A percentile compares a stretch with the other conserved stretches of the same genome.
Evolutionary conservation across 495 filamentous ascomycete genomes (phyloP).

Genomic region (Penicillium robsamsonii): DNA sequence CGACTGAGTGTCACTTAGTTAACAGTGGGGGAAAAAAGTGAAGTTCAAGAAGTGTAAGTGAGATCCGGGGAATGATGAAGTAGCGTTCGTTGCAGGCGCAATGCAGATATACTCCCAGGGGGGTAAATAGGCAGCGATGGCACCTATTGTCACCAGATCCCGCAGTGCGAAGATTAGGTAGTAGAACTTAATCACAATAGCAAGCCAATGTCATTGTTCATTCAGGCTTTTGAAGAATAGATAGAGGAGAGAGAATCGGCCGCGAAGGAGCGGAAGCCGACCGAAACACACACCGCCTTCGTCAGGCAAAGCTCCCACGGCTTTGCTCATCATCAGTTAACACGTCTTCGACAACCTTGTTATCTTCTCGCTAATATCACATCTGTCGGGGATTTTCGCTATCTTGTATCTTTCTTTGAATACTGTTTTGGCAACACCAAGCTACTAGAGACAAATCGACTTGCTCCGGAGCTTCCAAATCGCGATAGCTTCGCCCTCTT

Average conservation of each 20-base stretch:
- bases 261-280: conserved; percentile 22
- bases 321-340: conserved; percentile 11
- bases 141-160: conserved; percentile 12
- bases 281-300: conserved; percentile 29
- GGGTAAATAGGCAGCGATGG: not conserved
- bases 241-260: conserved; percentile 25
- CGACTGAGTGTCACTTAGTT: not conserved
- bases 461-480: conserved; percentile 36
- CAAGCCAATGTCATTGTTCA: conserved; percentile 22
- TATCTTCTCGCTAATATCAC: conserved; percentile 6
- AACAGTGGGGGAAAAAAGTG: not conserved
- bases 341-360: conserved; percentile 13
- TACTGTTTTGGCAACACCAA: not conserved
- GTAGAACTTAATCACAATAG: conserved; percentile 9
- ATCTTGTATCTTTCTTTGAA: not conserved
- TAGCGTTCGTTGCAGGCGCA: conserved; percentile 9
- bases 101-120: conserved; percentile 7
- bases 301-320: conserved; percentile 29
- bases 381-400: not conserved
- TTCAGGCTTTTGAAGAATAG: conserved; percentile 17
- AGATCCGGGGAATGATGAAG: conserved; percentile 13
- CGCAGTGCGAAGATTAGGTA: conserved; percentile 5
- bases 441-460: conserved; percentile 8
- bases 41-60: conserved; percentile 6
- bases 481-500: conserved; percentile 34